Percentiles rank a stretch among this genome's conserved stretches.
Evolutionary conservation across 1,284 basidiomycete species (phyloP).

Genomic region (Melampsora americana): DNA sequence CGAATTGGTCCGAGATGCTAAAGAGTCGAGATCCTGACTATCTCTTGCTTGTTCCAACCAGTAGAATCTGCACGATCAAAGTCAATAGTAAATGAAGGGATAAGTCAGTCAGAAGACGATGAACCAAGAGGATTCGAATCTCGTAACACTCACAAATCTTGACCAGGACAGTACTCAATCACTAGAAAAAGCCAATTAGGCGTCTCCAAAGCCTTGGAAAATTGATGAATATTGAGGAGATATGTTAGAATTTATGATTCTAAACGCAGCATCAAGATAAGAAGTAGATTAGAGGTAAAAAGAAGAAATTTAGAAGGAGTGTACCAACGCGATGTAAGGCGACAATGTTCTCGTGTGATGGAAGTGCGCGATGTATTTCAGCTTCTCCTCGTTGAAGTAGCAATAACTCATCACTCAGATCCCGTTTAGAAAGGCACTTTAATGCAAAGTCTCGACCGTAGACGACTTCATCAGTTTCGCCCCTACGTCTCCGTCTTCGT

Average conservation of each 20-base stretch:
- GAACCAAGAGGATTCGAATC: neutral
- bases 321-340: slow-evolving; percentile 66
- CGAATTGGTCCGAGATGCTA: slow-evolving; percentile 46
- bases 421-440: slow-evolving; percentile 90
- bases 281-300: neutral
- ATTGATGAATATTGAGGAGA: too few relatives aligned
- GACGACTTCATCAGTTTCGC: slow-evolving; percentile 16
- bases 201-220: slow-evolving; percentile 69
- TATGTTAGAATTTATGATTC: too few relatives aligned
- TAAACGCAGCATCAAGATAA: neutral
- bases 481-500: slow-evolving; percentile 15
- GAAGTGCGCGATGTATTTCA: slow-evolving; percentile 88
- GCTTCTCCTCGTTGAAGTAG: slow-evolving; percentile 61
- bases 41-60: slow-evolving; percentile 71
- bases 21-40: slow-evolving; percentile 47
- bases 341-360: slow-evolving; percentile 87
- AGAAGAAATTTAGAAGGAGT: neutral
- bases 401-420: slow-evolving; percentile 80
- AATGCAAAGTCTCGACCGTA: slow-evolving; percentile 88
- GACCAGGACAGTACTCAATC: slow-evolving; percentile 89
- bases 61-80: slow-evolving; percentile 67
- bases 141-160: slow-evolving; percentile 61
- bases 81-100: neutral
- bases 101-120: neutral
- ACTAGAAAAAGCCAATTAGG: slow-evolving; percentile 73